Conservation (phyloP, 495 filamentous ascomycete genomes). For the Thermochaetoides thermophila region DNA sequence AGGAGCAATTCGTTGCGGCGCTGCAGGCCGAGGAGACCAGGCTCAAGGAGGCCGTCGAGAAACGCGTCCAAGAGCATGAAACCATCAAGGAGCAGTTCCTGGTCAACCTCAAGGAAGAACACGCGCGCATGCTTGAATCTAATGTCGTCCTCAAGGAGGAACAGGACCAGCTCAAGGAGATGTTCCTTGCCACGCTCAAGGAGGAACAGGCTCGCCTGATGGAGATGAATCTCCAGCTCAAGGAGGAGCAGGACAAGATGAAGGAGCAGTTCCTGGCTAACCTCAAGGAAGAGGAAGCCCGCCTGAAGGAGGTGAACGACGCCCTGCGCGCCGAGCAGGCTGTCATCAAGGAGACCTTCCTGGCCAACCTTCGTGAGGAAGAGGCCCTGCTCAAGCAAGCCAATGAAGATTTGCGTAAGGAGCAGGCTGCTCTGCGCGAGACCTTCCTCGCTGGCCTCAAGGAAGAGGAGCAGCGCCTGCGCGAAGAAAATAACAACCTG, state of each 20-base stretch:
- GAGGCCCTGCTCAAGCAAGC: slow-evolving; percentile 40
- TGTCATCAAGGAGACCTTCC: slow-evolving; percentile 34
- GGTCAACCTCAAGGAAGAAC: slow-evolving; percentile 5
- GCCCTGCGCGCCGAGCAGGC: slow-evolving; percentile 18
- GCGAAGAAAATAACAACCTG: slow-evolving; percentile 28
- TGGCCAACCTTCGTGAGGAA: slow-evolving; percentile 45
- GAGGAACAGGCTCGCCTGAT: slow-evolving; percentile 35
- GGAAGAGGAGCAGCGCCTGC: slow-evolving; percentile 16
- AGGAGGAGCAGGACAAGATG: slow-evolving; percentile 59
- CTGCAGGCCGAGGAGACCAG: slow-evolving; percentile 13
- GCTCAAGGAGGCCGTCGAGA: slow-evolving; percentile 9
- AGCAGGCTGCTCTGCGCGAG: slow-evolving; percentile 14
- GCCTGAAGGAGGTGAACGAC: slow-evolving; percentile 12
- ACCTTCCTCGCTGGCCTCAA: slow-evolving; percentile 10
- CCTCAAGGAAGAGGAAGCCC: slow-evolving; percentile 13
- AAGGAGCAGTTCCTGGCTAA: slow-evolving; percentile 32
- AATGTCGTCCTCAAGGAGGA: slow-evolving; percentile 6
- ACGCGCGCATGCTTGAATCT: slow-evolving; percentile 2
- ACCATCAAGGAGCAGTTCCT: slow-evolving; percentile 7
- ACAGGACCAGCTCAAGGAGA: slow-evolving; percentile 6
- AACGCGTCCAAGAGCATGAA: slow-evolving; percentile 7
- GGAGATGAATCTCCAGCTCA: slow-evolving; percentile 29
- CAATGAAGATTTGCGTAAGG: slow-evolving; percentile 13
- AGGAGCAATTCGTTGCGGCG: slow-evolving; percentile 13
- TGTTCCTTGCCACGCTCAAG: slow-evolving; percentile 23